Evolutionary conservation across 2,329 filamentous ascomycete genomes (phyloP).

Genomic region (Fusarium heterosporum): DNA sequence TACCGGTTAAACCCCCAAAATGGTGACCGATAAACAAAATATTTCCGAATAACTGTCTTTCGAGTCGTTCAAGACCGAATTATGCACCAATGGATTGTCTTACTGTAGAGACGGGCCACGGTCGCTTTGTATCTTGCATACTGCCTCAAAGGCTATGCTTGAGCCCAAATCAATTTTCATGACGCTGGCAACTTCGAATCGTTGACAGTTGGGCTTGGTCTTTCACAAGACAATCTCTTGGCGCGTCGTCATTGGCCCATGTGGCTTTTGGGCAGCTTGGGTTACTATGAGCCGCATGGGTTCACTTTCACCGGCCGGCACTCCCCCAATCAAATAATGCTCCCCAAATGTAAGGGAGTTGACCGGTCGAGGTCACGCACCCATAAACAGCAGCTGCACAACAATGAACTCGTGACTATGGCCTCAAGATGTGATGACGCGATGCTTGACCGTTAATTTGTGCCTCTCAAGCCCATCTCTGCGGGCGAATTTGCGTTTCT

Average conservation of each 20-base stretch:
- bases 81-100: constrained; percentile 1
- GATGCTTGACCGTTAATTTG: constrained; percentile 56
- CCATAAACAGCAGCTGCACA: constrained; percentile 25
- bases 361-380: constrained; percentile 43
- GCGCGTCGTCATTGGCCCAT: constrained; percentile 35
- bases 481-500: constrained; percentile 57
- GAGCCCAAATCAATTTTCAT: constrained; percentile 19
- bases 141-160: constrained; percentile 6
- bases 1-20: constrained; percentile 18
- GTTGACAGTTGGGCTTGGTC: constrained; percentile 22
- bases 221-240: constrained; percentile 25
- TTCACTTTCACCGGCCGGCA: constrained; percentile 38
- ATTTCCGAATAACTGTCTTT: constrained; percentile 2
- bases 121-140: constrained; percentile 2
- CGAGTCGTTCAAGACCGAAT: constrained; percentile 7
- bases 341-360: constrained; percentile 38
- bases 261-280: constrained; percentile 34
- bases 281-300: constrained; percentile 32
- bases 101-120: constrained; percentile 7
- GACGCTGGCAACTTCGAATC: constrained; percentile 25
- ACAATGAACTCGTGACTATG: constrained; percentile 26
- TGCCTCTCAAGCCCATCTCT: constrained; percentile 58
- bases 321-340: constrained; percentile 40
- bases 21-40: constrained; percentile 9
- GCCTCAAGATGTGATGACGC: constrained; percentile 45